Percentiles rank a stretch among this genome's conserved stretches.
Evolutionary conservation across 1,139 yeast species (phyloP).

Genomic region (Kodamaea ohmeri): DNA sequence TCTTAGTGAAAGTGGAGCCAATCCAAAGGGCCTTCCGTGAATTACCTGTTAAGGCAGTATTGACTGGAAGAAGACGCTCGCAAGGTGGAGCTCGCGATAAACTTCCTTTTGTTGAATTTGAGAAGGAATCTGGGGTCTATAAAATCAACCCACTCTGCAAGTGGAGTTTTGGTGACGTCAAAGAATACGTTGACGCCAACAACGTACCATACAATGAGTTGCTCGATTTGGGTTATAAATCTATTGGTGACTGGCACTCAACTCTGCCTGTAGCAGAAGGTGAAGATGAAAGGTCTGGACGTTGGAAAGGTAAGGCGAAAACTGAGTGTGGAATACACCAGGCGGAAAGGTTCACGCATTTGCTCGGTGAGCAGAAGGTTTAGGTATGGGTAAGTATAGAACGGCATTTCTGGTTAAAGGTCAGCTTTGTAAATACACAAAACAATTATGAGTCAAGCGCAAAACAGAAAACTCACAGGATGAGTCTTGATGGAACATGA

Average conservation of each 20-base stretch:
- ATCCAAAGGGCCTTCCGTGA: conserved; percentile 79
- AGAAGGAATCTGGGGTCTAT: conserved; percentile 62
- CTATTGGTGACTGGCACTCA: conserved; percentile 95
- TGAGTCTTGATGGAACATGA: no score
- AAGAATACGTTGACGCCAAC: conserved; percentile 62
- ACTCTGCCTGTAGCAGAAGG: conserved; percentile 87
- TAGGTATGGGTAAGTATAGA: conserved; percentile 1
- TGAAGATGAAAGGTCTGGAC: conserved; percentile 92
- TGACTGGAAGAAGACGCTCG: conserved; percentile 87
- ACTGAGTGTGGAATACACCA: conserved; percentile 97
- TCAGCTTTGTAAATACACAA: not conserved
- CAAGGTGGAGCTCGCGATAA: conserved; percentile 84
- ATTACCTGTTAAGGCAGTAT: conserved; percentile 71
- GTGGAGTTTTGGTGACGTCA: conserved; percentile 78
- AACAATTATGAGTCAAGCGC: no score
- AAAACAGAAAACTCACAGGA: no score
- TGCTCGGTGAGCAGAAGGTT: conserved; percentile 23
- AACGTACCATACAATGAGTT: conserved; percentile 83
- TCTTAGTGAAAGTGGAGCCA: conserved; percentile 88
- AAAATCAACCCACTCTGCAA: conserved; percentile 88
- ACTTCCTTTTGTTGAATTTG: conserved; percentile 77
- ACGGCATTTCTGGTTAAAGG: not conserved
- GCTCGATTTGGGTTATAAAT: conserved; percentile 82
- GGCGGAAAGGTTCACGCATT: conserved; percentile 68
- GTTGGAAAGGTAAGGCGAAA: conserved; percentile 92